Conservation (phyloP, 2,329 filamentous ascomycete species). For the Trichoderma hamatum region DNA sequence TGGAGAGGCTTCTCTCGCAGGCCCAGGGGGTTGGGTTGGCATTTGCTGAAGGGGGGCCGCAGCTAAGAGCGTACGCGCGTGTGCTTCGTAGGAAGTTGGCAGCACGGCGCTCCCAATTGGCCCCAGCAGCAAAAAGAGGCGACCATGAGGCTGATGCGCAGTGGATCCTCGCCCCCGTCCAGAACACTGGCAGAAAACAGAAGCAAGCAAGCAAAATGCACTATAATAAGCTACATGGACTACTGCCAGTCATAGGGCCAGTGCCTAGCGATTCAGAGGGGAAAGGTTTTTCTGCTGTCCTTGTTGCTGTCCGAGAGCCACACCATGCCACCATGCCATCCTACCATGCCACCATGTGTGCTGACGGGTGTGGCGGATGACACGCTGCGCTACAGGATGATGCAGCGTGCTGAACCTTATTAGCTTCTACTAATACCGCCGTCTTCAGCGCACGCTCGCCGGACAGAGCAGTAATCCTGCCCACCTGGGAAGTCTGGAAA, state of each 20-base stretch:
- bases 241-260: neutral
- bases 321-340: neutral
- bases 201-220: neutral
- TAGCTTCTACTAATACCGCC: neutral
- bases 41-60: constrained; percentile 5
- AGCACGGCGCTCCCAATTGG: constrained; percentile 8
- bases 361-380: constrained; percentile 5
- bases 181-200: constrained; percentile 16
- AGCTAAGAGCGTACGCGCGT: constrained; percentile 17
- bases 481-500: neutral
- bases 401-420: constrained; percentile 1
- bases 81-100: neutral
- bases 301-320: neutral
- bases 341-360: too few species aligned
- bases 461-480: neutral
- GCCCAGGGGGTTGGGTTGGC: constrained; percentile 13
- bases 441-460: too few species aligned
- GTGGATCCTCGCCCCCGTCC: constrained; percentile 9
- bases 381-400: neutral
- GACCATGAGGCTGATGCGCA: constrained; percentile 20
- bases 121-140: neutral
- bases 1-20: constrained; percentile 13
- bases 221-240: neutral
- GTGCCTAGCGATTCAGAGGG: neutral
- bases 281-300: neutral